Evolutionary conservation across 2,329 filamentous ascomycete species (phyloP).

Genomic region (Fusarium chaquense): DNA sequence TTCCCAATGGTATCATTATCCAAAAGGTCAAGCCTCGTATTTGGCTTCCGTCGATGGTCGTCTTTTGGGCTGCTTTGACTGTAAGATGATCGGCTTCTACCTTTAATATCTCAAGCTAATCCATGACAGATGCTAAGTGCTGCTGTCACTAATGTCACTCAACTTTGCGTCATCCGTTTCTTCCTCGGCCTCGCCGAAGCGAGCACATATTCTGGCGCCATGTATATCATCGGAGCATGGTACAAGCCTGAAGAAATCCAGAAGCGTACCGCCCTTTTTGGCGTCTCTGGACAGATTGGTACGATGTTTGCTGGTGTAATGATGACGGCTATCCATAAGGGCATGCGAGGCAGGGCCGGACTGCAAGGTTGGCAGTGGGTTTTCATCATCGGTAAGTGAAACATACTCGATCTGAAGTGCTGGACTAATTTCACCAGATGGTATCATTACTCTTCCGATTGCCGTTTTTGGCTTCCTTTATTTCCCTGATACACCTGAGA

Average conservation of each 20-base stretch:
- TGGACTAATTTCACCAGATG: constrained; percentile 7
- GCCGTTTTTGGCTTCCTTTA: constrained; percentile 42
- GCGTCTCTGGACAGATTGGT: constrained; percentile 66
- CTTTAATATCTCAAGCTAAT: rapidly evolving
- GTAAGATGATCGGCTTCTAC: constrained; percentile 48
- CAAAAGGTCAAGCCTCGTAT: constrained; percentile 69
- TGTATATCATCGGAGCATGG: constrained; percentile 61
- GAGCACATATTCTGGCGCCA: constrained; percentile 48
- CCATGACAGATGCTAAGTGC: constrained; percentile 46
- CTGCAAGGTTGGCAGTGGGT: constrained; percentile 63
- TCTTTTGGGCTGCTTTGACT: constrained; percentile 70
- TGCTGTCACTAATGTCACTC: constrained; percentile 47
- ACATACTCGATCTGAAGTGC: rapidly evolving
- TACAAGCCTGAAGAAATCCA: constrained; percentile 68
- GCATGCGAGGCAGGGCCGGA: constrained; percentile 55
- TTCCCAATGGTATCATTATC: constrained; percentile 68
- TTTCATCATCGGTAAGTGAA: constrained; percentile 33
- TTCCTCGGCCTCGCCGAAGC: constrained; percentile 48
- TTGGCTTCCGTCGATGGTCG: constrained; percentile 70
- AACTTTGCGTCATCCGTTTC: constrained; percentile 48
- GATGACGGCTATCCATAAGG: constrained; percentile 58
- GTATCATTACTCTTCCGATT: constrained; percentile 42
- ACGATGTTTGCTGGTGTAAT: constrained; percentile 71
- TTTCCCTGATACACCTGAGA: constrained; percentile 50
- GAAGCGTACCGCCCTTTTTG: constrained; percentile 70